Evolutionary conservation across 257 asterid genomes (phyloP).

Genomic region (Nemophila menziesii): DNA sequence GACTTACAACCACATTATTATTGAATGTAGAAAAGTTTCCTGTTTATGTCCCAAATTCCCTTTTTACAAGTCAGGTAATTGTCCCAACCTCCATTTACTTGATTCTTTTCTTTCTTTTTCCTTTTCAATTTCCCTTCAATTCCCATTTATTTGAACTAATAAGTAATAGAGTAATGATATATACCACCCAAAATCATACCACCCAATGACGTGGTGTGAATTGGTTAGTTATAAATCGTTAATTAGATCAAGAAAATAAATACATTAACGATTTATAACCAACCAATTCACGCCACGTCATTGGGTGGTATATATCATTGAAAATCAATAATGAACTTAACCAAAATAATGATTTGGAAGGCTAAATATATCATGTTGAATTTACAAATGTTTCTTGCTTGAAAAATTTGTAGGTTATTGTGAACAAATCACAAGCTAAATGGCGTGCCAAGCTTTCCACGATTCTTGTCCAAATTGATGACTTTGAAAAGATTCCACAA

Average conservation of each 20-base stretch:
- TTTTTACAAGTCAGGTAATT: constrained; percentile 82
- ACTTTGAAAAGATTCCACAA: constrained; percentile 50
- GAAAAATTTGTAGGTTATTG: constrained; percentile 48
- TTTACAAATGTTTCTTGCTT: not conserved
- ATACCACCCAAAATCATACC: too few species aligned
- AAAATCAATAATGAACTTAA: too few species aligned
- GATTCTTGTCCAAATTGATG: constrained; percentile 52
- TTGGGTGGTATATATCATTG: too few species aligned
- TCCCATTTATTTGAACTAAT: too few species aligned
- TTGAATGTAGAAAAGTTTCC: constrained; percentile 84
- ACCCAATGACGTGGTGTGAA: too few species aligned
- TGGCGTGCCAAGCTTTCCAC: constrained; percentile 44
- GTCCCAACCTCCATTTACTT: too few species aligned
- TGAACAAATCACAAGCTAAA: constrained; percentile 79
- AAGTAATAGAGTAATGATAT: too few species aligned
- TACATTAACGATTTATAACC: not conserved
- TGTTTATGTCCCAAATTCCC: constrained; percentile 74
- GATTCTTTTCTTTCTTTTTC: not conserved
- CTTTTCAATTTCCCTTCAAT: not conserved
- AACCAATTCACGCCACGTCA: too few species aligned
- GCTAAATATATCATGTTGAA: not conserved
- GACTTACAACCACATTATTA: constrained; percentile 73
- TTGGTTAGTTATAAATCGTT: too few species aligned
- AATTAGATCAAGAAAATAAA: too few species aligned
- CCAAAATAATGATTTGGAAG: not conserved